Evolutionary conservation across 441 rosid species (phyloP).

Genomic region (Brassica hybrid): DNA sequence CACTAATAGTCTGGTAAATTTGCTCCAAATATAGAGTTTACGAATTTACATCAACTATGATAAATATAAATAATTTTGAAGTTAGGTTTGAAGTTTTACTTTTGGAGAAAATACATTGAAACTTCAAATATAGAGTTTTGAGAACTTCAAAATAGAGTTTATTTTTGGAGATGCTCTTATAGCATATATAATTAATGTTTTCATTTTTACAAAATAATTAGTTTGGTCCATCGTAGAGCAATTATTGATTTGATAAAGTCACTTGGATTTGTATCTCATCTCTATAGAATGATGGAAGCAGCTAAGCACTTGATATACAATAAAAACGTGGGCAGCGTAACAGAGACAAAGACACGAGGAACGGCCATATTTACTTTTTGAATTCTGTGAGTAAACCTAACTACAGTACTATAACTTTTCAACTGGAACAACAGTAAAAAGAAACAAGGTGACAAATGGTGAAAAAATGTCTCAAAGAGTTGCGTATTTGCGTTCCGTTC

Average conservation of each 20-base stretch:
- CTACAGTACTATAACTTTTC: neutral
- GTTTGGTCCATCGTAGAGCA: no score
- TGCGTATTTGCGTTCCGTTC: slow-evolving; percentile 32
- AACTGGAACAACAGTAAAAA: slow-evolving; percentile 25
- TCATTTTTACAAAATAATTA: neutral
- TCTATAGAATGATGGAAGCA: slow-evolving; percentile 11
- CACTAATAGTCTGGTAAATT: no score
- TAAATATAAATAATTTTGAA: no score
- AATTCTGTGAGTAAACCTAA: neutral
- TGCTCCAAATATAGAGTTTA: no score
- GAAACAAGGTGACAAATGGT: slow-evolving; percentile 14
- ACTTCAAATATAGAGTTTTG: no score
- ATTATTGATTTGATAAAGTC: no score
- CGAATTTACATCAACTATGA: no score
- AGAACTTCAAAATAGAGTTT: no score
- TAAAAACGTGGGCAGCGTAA: neutral
- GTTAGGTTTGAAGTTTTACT: no score
- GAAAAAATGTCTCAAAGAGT: slow-evolving; percentile 18
- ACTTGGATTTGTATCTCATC: neutral
- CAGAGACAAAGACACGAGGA: neutral
- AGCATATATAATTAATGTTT: neutral
- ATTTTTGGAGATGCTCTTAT: no score
- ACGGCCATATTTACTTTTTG: neutral
- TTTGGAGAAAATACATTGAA: no score
- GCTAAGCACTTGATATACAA: slow-evolving; percentile 2